These are phyloP conservation scores for Ceriops zippeliana DNA, from an alignment of 345 rosid species.

Conservation along the genomic window DNA sequence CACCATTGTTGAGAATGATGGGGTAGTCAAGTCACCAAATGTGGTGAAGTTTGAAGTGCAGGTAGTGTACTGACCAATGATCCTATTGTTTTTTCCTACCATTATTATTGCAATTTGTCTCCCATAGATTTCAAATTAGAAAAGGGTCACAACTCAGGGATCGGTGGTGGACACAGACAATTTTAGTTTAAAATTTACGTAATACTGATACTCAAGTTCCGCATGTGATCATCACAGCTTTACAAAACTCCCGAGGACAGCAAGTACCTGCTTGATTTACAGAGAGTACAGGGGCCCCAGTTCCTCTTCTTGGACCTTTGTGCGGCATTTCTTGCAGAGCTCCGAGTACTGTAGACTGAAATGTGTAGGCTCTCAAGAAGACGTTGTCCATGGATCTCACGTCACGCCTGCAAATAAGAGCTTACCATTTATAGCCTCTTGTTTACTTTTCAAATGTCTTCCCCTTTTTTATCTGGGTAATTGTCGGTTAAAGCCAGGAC, in stretches of 20 bases:
- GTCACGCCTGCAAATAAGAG: slow-evolving; percentile 32
- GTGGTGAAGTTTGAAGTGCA: slow-evolving; percentile 90
- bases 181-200: neutral
- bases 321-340: slow-evolving; percentile 82
- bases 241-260: slow-evolving; percentile 76
- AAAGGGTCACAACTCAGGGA: neutral
- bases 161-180: neutral
- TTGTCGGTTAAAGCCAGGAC: slow-evolving; percentile 17
- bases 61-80: slow-evolving; percentile 41
- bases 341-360: slow-evolving; percentile 56
- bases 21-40: slow-evolving; percentile 43
- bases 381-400: slow-evolving; percentile 9
- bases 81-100: slow-evolving; percentile 8
- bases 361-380: slow-evolving; percentile 15
- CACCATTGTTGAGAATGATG: slow-evolving; percentile 51
- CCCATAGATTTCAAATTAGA: neutral
- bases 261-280: slow-evolving; percentile 83
- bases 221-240: slow-evolving; percentile 45
- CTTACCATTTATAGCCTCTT: slow-evolving; percentile 18
- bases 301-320: slow-evolving; percentile 90
- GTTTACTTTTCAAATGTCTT: slow-evolving; percentile 6
- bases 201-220: neutral
- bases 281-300: slow-evolving; percentile 80
- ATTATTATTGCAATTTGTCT: neutral
- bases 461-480: slow-evolving; percentile 35